Conservation (phyloP, 2,329 filamentous ascomycete species). For the Helicocarpus griseus region DNA sequence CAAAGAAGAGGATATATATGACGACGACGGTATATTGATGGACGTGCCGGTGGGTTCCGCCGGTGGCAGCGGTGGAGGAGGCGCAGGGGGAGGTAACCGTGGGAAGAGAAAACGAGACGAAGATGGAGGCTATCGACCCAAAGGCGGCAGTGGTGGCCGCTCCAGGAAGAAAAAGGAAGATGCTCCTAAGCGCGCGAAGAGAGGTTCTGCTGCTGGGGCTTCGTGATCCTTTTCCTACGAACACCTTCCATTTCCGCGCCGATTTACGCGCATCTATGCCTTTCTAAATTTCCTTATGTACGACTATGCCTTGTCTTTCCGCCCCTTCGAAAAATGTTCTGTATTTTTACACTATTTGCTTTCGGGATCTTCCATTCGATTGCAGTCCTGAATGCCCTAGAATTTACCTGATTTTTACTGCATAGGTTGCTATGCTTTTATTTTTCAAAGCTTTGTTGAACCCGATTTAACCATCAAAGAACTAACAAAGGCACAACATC, state of each 20-base stretch:
- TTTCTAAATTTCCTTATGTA: not conserved
- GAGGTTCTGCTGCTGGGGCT: conserved; percentile 19
- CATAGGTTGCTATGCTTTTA: not conserved
- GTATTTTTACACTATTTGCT: conserved; percentile 3
- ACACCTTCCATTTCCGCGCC: not conserved
- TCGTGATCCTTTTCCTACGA: not conserved
- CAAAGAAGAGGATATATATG: conserved; percentile 33
- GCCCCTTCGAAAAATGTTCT: not conserved
- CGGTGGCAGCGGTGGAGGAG: conserved; percentile 6
- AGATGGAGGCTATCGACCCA: conserved; percentile 38
- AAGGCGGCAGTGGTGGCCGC: conserved; percentile 33
- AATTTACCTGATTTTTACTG: not conserved
- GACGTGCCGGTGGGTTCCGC: conserved; percentile 26
- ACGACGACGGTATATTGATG: conserved; percentile 33
- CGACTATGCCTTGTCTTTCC: not conserved
- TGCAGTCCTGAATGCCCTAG: not conserved
- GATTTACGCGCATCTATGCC: not conserved
- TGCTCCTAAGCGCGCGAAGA: conserved; percentile 24
- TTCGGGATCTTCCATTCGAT: not conserved
- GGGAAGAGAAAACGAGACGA: conserved; percentile 40
- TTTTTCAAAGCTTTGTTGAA: not conserved
- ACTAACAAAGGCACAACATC: not conserved
- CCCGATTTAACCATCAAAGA: too few relatives aligned
- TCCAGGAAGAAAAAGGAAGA: conserved; percentile 30
- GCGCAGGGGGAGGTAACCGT: conserved; percentile 16